Evolutionary conservation across 352 stramenopile genomes (phyloP).

Genomic region (Phytopythium ostracodes): DNA sequence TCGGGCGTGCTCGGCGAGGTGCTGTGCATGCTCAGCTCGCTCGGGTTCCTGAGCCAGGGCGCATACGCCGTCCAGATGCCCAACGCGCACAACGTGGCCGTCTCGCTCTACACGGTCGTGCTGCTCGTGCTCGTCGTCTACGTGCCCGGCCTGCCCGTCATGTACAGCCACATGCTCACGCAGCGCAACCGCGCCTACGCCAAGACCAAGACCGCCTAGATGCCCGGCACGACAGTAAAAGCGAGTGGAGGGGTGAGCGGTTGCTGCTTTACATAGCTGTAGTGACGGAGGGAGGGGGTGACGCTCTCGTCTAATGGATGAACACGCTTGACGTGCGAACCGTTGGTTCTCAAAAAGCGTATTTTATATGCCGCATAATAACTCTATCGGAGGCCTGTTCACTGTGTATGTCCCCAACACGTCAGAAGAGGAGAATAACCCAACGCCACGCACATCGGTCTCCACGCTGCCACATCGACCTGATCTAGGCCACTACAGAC

Average conservation of each 20-base stretch:
- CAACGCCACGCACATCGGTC: too few relatives aligned
- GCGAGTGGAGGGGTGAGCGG: too few relatives aligned
- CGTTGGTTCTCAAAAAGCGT: constrained; percentile 1
- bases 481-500: not conserved
- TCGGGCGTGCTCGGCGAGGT: constrained; percentile 91
- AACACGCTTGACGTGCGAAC: not conserved
- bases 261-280: too few relatives aligned
- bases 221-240: too few relatives aligned
- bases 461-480: too few relatives aligned
- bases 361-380: constrained; percentile 1
- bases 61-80: constrained; percentile 70
- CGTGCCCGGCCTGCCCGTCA: constrained; percentile 71
- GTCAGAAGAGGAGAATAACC: too few relatives aligned
- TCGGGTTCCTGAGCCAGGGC: constrained; percentile 50
- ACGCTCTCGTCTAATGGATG: not conserved
- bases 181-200: constrained; percentile 81
- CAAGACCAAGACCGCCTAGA: constrained; percentile 71
- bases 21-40: constrained; percentile 69
- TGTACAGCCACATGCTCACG: constrained; percentile 85
- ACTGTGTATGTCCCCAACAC: not conserved
- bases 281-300: not conserved
- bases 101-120: constrained; percentile 73
- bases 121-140: constrained; percentile 70
- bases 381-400: constrained; percentile 1
- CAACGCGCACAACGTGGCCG: constrained; percentile 71